Percentiles rank a stretch among this genome's conserved stretches.
Conservation (phyloP, 2,329 filamentous ascomycete species). For the Aspergillus jensenii region DNA sequence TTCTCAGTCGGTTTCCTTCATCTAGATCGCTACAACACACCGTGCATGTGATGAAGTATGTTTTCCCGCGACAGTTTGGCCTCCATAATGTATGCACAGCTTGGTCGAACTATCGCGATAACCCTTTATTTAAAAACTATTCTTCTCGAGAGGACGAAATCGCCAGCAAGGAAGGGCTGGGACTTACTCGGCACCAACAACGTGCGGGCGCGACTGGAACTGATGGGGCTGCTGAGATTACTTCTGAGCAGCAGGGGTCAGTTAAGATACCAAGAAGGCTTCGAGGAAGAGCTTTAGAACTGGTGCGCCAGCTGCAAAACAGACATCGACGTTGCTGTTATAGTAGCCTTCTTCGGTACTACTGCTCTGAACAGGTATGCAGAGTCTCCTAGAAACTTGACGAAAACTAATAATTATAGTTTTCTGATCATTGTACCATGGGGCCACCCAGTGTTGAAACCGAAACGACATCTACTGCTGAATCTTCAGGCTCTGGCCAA, state of each 20-base stretch:
- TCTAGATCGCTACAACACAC: slow-evolving; percentile 53
- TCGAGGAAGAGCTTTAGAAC: slow-evolving; percentile 57
- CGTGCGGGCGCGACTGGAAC: background rate
- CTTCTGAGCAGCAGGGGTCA: background rate
- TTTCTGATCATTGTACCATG: slow-evolving; percentile 25
- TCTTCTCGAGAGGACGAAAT: slow-evolving; percentile 85
- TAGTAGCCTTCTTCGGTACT: slow-evolving; percentile 71
- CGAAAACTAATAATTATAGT: slow-evolving; percentile 20
- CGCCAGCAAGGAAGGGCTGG: slow-evolving; percentile 20
- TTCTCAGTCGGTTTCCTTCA: slow-evolving; percentile 68
- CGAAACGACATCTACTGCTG: background rate
- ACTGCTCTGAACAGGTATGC: slow-evolving; percentile 65
- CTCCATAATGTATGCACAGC: slow-evolving; percentile 92
- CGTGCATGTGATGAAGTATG: slow-evolving; percentile 78
- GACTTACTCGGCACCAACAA: slow-evolving; percentile 8
- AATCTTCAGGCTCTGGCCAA: slow-evolving; percentile 18
- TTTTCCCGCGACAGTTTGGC: slow-evolving; percentile 88
- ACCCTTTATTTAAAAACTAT: slow-evolving; percentile 79
- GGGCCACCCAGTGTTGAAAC: slow-evolving; percentile 12
- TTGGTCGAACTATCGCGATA: slow-evolving; percentile 59
- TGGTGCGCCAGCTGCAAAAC: slow-evolving; percentile 69
- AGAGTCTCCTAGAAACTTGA: background rate
- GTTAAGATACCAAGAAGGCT: slow-evolving; percentile 51
- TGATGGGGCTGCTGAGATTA: slow-evolving; percentile 9
- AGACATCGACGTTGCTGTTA: slow-evolving; percentile 77